A percentile compares a stretch with the other conserved stretches of the same genome.
These are phyloP conservation scores for Kodamaea laetipori DNA, from an alignment of 805 yeast genomes.

Conservation along the genomic window DNA sequence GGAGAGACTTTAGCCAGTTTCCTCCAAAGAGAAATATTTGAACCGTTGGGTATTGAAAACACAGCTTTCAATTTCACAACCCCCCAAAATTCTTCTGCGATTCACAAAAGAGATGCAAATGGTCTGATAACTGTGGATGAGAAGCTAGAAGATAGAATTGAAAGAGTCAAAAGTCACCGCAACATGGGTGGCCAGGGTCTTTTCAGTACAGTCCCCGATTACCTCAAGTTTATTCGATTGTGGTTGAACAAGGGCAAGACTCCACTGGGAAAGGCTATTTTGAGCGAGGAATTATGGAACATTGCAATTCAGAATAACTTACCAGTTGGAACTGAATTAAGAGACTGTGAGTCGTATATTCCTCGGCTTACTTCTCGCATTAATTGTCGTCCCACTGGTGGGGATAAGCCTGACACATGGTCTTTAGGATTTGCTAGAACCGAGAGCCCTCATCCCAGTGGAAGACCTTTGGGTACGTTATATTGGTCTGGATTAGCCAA, in stretches of 20 bases:
- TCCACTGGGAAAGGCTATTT: constrained; percentile 25
- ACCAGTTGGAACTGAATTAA: constrained; percentile 15
- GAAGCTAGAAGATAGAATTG: background rate
- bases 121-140: background rate
- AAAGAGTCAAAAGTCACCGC: background rate
- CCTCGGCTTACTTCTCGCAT: background rate
- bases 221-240: constrained; percentile 38
- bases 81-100: background rate
- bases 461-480: constrained; percentile 36
- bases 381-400: background rate
- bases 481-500: constrained; percentile 46
- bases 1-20: constrained; percentile 36
- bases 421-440: constrained; percentile 15
- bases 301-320: constrained; percentile 6
- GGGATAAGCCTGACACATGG: constrained; percentile 2
- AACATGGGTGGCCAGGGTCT: constrained; percentile 48
- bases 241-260: constrained; percentile 44
- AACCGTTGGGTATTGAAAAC: constrained; percentile 24
- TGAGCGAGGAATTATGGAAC: constrained; percentile 1
- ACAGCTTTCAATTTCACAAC: background rate
- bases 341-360: constrained; percentile 20
- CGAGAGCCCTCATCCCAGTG: constrained; percentile 27
- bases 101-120: background rate
- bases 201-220: constrained; percentile 39
- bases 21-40: constrained; percentile 32